Evolutionary conservation across 495 filamentous ascomycete species (phyloP).

Genomic region (Pyrenopolyporus hunteri): DNA sequence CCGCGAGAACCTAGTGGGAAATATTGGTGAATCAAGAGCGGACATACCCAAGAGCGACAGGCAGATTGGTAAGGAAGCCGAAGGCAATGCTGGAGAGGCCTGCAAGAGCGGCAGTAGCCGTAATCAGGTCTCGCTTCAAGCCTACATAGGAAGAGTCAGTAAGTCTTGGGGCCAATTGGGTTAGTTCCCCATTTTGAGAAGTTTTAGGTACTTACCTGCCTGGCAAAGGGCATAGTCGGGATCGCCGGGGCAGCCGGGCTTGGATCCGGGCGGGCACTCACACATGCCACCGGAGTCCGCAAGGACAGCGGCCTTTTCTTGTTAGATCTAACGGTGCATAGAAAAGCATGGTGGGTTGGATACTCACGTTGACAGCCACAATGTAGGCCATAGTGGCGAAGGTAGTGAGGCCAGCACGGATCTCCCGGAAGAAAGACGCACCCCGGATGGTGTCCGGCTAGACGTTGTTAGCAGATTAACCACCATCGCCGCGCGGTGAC

Average conservation of each 20-base stretch:
- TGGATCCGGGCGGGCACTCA: slow-evolving; percentile 59
- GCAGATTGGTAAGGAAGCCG: slow-evolving; percentile 61
- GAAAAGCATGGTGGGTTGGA: neutral
- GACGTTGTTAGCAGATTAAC: slow-evolving; percentile 24
- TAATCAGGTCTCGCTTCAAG: slow-evolving; percentile 76
- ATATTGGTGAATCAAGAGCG: slow-evolving; percentile 37
- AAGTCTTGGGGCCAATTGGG: slow-evolving; percentile 19
- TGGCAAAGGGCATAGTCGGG: slow-evolving; percentile 63
- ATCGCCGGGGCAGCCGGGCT: slow-evolving; percentile 60
- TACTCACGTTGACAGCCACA: slow-evolving; percentile 62
- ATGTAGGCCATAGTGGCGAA: slow-evolving; percentile 89
- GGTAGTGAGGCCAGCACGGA: slow-evolving; percentile 81
- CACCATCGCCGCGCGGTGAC: neutral
- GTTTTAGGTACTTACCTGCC: slow-evolving; percentile 37
- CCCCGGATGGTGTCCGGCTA: slow-evolving; percentile 64
- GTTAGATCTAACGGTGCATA: slow-evolving; percentile 48
- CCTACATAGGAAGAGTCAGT: slow-evolving; percentile 49
- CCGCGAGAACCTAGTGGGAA: neutral
- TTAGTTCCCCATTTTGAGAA: neutral
- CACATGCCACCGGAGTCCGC: slow-evolving; percentile 72
- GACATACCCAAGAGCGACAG: slow-evolving; percentile 63
- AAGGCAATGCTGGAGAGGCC: slow-evolving; percentile 58
- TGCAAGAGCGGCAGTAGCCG: slow-evolving; percentile 75
- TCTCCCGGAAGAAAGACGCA: slow-evolving; percentile 73
- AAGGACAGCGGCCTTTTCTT: slow-evolving; percentile 57